Evolutionary conservation across 805 yeast species (phyloP), one percentile per base, ranked within the genome.

Genomic region (Kazachstania psychrophila): DNA sequence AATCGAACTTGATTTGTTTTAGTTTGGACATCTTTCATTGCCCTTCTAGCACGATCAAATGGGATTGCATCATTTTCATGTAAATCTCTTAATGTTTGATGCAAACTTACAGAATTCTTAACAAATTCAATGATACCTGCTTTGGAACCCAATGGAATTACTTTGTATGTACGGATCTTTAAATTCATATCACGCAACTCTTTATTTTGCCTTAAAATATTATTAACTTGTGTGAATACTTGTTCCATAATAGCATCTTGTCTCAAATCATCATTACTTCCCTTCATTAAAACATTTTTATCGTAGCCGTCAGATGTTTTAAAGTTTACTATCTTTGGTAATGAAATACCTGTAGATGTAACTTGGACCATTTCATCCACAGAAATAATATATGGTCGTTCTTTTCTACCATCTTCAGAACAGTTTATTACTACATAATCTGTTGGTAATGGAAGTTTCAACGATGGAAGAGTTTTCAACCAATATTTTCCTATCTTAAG

Each of bases 231-330:
- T 15, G 72, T 80, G 57, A 94, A 92, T 1, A 89, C 97, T 54
- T 92, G 97, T 56, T 89, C 94, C 98, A 92, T 94, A 39, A 92
- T 85, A 0, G 95, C 83, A 61, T 92, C 99, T 60, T 94, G 98
- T 35, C 97, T 65, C 36, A 92, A 63, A 60, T 92, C 98, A 60
- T 92, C 98, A 8, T 84, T 71, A 5, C 94, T 87, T 18, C 85
- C 85, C 54, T 92, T 92, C 45, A 88, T 61, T 14, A 92, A 63
- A 52, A 80, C 69, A 38, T 66, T 73, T 41, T 73, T 79, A 0
- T 39, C 49, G 0, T 57, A 44, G 0, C 97, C 97, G 49, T 76
- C 70, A 0, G 77, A 66, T 12, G 78, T 58, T 0, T 32, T 35
- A 36, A 83, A 61, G 1, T 62, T 69, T 35, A 79, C 66, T 34